Evolutionary conservation across 495 filamentous ascomycete species (phyloP), one percentile per base, ranked within the genome.

Genomic region (Aspergillus avenaceus): DNA sequence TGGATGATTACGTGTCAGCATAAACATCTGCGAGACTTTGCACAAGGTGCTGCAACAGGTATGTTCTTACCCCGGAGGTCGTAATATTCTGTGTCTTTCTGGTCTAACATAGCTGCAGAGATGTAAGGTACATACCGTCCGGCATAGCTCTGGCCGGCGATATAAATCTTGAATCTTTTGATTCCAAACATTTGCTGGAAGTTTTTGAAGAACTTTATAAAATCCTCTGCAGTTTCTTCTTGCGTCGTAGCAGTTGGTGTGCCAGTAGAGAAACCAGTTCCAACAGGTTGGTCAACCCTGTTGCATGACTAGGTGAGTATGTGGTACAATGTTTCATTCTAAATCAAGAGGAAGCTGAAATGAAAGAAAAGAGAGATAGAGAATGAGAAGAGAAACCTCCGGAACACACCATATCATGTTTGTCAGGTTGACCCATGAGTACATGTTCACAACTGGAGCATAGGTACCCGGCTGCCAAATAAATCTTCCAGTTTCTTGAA

Each of bases 401-500:
- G 0, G 22, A 40, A 56, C 63, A 50, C 59, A 74, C 81, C 80
- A 85, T 4, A 84, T 64, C 43, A 84, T 73, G 54, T 86, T 84
- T 25, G 82, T 84, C 23, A 86, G 59, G 34, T 84, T 83, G 23
- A 81, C 79, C 84, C 84, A 89, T 2, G 77, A 74, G 64, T 84
- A 87, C 14, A 72, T 73, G 60, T 87, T 88, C 31, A 75, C 63
- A 0, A 79, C 69, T 3, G 84, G 82, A 16, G 70, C 71, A 51
- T 72, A 79, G 2, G 75, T 79, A 16, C 85, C 85, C 8, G 71
- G 72, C 50, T 77, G 73, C 82, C 83, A 88, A 8, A 77, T 31
- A 53, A 87, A 83, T 0, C 77, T 72, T 1, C 84, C 84, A 61
- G 82, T 88, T 49, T 84, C 83, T 58, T 86, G 82, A 11, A 86